Percentiles rank a stretch among this genome's conserved stretches.
Evolutionary conservation across 805 yeast genomes (phyloP).

Genomic region (Kazachstania viticola): DNA sequence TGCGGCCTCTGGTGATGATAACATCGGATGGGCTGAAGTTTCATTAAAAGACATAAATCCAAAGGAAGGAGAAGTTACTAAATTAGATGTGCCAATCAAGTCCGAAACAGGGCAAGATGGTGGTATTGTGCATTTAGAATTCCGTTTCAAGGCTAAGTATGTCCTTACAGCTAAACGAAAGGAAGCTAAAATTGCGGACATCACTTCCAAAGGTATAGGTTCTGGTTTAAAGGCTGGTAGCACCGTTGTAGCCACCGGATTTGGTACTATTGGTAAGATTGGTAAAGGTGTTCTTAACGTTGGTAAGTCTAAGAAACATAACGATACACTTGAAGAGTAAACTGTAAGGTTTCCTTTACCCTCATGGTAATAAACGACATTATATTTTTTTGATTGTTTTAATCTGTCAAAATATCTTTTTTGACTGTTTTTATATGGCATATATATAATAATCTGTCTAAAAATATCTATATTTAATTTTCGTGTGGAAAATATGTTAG

Average conservation of each 20-base stretch:
- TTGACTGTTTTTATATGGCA: no score
- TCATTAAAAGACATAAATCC: constrained; percentile 46
- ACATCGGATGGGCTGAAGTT: constrained; percentile 53
- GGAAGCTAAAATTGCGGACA: constrained; percentile 33
- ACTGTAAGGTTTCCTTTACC: no score
- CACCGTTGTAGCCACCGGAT: constrained; percentile 33
- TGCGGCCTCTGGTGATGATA: constrained; percentile 78
- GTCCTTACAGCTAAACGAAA: constrained; percentile 34
- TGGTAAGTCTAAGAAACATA: constrained; percentile 3
- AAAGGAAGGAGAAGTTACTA: constrained; percentile 32
- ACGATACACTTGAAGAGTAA: no score
- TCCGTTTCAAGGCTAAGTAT: constrained; percentile 62
- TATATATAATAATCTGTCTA: no score
- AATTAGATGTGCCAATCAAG: constrained; percentile 35
- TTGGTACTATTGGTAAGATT: constrained; percentile 28
- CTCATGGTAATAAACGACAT: no score
- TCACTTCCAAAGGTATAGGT: constrained; percentile 40
- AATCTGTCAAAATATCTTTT: no score
- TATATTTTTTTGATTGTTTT: neutral
- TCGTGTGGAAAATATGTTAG: no score
- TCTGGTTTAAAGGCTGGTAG: constrained; percentile 35
- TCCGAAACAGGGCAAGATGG: constrained; percentile 33
- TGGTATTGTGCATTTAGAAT: constrained; percentile 51
- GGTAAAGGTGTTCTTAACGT: constrained; percentile 12
- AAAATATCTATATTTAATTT: no score